Percentiles rank a stretch among this genome's conserved stretches.
Conservation (phyloP, 2,329 filamentous ascomycete genomes). For the Clathrospora elynae region DNA sequence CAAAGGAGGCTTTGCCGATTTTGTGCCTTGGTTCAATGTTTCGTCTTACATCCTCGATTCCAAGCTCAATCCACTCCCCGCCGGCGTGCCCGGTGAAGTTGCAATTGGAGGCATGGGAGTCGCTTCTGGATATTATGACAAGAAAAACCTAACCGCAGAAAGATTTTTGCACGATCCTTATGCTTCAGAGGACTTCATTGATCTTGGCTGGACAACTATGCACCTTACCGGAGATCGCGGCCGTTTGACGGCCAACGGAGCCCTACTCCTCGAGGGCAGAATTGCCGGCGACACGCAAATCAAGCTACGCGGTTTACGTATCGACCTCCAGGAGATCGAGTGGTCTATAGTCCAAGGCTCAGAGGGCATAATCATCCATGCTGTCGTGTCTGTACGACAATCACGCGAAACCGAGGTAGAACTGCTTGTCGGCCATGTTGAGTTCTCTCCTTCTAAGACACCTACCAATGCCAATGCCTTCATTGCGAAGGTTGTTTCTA, state of each 20-base stretch:
- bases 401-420: no score
- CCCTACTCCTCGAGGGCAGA: constrained; percentile 33
- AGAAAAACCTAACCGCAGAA: constrained; percentile 24
- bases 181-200: not conserved
- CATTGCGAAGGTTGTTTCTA: not conserved
- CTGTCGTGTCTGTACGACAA: constrained; percentile 34
- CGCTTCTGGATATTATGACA: constrained; percentile 45
- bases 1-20: constrained; percentile 2
- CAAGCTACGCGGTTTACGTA: constrained; percentile 47
- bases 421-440: not conserved
- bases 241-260: constrained; percentile 44
- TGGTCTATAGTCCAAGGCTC: constrained; percentile 40
- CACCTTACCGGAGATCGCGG: constrained; percentile 52
- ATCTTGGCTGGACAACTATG: constrained; percentile 36
- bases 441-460: not conserved
- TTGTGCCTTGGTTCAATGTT: no score
- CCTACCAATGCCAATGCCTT: no score
- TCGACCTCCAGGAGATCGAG: constrained; percentile 50
- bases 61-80: constrained; percentile 20
- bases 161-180: constrained; percentile 6
- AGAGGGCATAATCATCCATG: constrained; percentile 27
- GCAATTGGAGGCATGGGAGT: constrained; percentile 49
- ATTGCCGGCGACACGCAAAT: constrained; percentile 24
- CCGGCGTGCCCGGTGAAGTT: constrained; percentile 25
- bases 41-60: constrained; percentile 50